phyloP scores from a whole-genome alignment of 352 stramenopile species.

The Phytopythium montanum region DNA sequence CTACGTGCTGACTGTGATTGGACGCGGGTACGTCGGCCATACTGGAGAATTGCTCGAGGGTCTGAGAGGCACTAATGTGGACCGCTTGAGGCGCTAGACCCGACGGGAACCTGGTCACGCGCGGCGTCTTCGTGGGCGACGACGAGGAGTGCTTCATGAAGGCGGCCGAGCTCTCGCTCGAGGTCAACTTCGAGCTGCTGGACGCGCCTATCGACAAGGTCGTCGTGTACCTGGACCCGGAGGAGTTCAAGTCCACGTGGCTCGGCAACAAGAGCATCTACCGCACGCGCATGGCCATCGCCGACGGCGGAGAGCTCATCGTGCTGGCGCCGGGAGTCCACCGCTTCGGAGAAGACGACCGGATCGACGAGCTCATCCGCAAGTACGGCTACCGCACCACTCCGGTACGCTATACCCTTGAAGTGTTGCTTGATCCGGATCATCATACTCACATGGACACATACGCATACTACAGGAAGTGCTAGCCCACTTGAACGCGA shows the following conservation, averaged over 20 bases:
- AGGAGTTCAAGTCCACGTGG: conserved; percentile 98
- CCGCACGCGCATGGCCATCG: conserved; percentile 96
- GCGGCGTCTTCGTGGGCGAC: conserved; percentile 95
- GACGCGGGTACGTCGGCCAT: conserved; percentile 41
- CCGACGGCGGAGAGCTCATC: conserved; percentile 92
- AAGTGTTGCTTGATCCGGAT: background rate
- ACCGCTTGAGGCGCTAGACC: conserved; percentile 16
- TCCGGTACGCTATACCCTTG: conserved; percentile 44
- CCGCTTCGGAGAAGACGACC: conserved; percentile 93
- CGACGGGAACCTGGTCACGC: conserved; percentile 66
- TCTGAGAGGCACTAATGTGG: no score
- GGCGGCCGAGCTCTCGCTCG: conserved; percentile 91
- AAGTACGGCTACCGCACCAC: conserved; percentile 97
- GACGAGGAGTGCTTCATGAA: conserved; percentile 95
- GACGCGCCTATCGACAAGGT: conserved; percentile 90
- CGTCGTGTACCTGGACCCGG: conserved; percentile 94
- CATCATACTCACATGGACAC: conserved; percentile 4
- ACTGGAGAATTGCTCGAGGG: background rate
- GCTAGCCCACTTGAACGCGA: conserved; percentile 88
- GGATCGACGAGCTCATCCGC: conserved; percentile 95
- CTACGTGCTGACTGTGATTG: conserved; percentile 96
- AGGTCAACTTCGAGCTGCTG: conserved; percentile 96
- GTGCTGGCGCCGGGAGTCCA: conserved; percentile 93
- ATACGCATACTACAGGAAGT: conserved; percentile 59
- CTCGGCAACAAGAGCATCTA: conserved; percentile 99